A percentile compares a stretch with the other conserved stretches of the same genome.
phyloP scores from a whole-genome alignment of 2,329 filamentous ascomycete genomes.

The Alternaria sp. region DNA sequence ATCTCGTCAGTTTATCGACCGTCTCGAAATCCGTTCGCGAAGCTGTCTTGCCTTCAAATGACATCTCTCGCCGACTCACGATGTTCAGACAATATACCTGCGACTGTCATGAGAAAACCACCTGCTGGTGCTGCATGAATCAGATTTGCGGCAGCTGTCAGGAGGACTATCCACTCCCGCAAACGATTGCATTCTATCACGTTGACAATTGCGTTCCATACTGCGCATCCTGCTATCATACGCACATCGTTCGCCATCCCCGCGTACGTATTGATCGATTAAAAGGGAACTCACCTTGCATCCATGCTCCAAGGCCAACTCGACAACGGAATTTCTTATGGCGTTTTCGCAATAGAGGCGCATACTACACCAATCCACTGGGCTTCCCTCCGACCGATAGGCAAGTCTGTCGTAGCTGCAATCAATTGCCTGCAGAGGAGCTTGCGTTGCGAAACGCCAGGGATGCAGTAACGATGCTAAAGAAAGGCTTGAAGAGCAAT shows the following conservation, averaged over 20 bases:
- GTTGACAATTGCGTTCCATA: conserved; percentile 33
- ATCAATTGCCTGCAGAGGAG: conserved; percentile 8
- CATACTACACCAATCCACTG: neutral
- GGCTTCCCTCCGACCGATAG: neutral
- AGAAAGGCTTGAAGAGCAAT: conserved; percentile 12
- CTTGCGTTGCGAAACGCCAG: conserved; percentile 20
- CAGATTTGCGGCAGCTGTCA: conserved; percentile 35
- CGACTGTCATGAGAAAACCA: conserved; percentile 3
- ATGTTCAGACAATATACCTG: conserved; percentile 39
- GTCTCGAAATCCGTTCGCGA: conserved; percentile 39
- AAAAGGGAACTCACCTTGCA: conserved; percentile 16
- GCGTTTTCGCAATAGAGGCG: neutral
- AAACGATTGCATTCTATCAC: conserved; percentile 28
- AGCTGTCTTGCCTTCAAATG: conserved; percentile 32
- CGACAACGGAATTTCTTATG: conserved; percentile 11
- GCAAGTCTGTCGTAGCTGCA: conserved; percentile 30
- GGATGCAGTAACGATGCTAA: conserved; percentile 28
- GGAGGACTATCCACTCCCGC: conserved; percentile 11
- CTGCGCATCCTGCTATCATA: conserved; percentile 36
- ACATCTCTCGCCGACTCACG: conserved; percentile 23
- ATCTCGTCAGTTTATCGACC: conserved; percentile 35
- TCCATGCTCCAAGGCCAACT: conserved; percentile 23
- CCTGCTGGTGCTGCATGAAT: conserved; percentile 37
- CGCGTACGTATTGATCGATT: neutral
- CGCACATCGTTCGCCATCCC: conserved; percentile 3